Evolutionary conservation across 352 stramenopile genomes (phyloP).

Genomic region (Ophiocytium majus): DNA sequence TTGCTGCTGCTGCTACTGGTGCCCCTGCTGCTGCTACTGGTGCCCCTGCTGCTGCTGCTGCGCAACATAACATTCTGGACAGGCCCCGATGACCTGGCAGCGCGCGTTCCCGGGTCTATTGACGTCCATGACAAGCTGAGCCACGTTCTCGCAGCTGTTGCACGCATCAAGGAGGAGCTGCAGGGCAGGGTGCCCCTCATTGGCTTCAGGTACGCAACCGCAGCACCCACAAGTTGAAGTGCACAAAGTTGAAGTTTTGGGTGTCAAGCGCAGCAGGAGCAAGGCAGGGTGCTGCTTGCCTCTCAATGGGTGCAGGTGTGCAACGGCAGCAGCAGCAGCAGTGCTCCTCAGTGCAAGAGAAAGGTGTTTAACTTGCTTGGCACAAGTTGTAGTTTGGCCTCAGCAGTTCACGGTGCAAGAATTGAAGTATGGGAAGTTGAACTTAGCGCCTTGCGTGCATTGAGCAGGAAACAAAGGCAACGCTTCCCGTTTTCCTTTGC

Average conservation of each 20-base stretch:
- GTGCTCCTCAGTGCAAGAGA: too few relatives aligned
- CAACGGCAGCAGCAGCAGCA: too few relatives aligned
- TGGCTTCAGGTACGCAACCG: conserved; percentile 73
- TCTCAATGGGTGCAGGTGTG: conserved; percentile 91
- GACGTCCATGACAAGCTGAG: conserved; percentile 86
- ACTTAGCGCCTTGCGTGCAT: too few relatives aligned
- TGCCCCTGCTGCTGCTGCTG: too few relatives aligned
- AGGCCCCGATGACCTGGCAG: conserved; percentile 76
- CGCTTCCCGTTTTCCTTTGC: too few relatives aligned
- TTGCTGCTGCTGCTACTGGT: too few relatives aligned
- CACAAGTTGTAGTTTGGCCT: too few relatives aligned
- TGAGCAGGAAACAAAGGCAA: too few relatives aligned
- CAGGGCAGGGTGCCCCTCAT: conserved; percentile 90
- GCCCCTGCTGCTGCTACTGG: too few relatives aligned
- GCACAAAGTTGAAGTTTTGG: not conserved
- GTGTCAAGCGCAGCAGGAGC: conserved; percentile 49
- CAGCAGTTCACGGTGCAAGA: too few relatives aligned
- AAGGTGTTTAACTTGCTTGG: too few relatives aligned
- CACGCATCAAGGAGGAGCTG: conserved; percentile 74
- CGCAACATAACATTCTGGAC: conserved; percentile 17
- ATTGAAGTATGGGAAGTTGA: too few relatives aligned
- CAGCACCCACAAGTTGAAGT: not conserved
- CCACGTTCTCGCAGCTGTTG: conserved; percentile 90
- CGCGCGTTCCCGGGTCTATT: conserved; percentile 74
- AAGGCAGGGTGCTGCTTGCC: conserved; percentile 81